Evolutionary conservation across 176 grass and related monocot species (phyloP).

Genomic region (Zoysia pacifica): DNA sequence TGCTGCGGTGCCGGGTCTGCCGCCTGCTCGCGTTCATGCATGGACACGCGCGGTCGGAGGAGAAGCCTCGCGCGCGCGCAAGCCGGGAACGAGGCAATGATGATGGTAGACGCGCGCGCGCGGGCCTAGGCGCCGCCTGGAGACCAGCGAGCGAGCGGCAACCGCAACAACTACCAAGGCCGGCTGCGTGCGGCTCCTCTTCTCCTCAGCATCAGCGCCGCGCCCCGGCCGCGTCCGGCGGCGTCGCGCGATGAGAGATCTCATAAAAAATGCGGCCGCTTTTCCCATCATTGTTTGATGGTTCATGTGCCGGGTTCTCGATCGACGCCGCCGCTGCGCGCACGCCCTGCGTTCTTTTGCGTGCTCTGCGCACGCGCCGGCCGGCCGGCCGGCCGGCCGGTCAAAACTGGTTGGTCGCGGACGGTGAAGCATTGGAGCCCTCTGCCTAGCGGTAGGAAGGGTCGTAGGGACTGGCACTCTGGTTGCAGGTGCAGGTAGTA

Average conservation of each 20-base stretch:
- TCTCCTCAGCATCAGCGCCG: background rate
- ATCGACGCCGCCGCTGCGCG: background rate
- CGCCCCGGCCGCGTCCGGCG: background rate
- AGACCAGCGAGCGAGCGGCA: conserved; percentile 34
- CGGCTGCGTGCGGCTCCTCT: conserved; percentile 32
- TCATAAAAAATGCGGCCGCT: conserved; percentile 5
- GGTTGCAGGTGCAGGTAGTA: too few species aligned
- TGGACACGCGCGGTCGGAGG: background rate
- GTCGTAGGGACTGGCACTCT: background rate
- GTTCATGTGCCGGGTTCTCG: background rate
- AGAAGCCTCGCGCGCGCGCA: conserved; percentile 50
- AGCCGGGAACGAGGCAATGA: conserved; percentile 36
- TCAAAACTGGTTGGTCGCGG: conserved; percentile 19
- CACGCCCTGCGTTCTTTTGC: conserved; percentile 29
- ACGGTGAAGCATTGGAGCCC: background rate
- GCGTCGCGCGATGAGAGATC: background rate
- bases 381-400: background rate
- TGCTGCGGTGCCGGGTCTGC: conserved; percentile 25
- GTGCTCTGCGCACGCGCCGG: background rate
- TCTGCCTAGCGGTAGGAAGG: background rate
- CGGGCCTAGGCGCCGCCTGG: background rate
- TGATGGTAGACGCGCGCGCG: background rate
- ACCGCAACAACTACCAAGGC: conserved; percentile 49
- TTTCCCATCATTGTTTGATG: conserved; percentile 30
- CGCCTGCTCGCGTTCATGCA: conserved; percentile 33